Base-by-base conservation (phyloP, 2,329 filamentous ascomycete species). In the Calonectria leucothoes region DNA sequence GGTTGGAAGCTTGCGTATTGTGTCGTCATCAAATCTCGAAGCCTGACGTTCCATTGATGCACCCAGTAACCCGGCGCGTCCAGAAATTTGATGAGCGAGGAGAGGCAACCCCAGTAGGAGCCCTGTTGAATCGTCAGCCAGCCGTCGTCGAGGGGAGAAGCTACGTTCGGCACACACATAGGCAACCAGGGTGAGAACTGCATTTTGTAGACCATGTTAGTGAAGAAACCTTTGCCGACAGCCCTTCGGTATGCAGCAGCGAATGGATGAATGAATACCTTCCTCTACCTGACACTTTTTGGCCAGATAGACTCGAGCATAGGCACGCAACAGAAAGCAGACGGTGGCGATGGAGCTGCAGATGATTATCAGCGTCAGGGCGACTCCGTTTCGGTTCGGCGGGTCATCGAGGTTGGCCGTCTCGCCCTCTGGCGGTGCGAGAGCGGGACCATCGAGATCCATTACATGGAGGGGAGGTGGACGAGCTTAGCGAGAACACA, bases 401-500 rank as follows among this genome's bases (percentile, higher is more conserved):
- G 55, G 55, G 35, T 59, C 55, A 11, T 7, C n/a, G n/a, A 59
- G 55, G 7, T 59, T 59, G 1, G 55, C 37, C 55, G 55, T 59
- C 33, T 59, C 31, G 33, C 55, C 33, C 55, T 59, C 55, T 11
- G 55, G 55, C 33, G 55, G 33, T 25, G 55, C n/a, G 29, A 59
- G 55, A 59, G 55, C 55, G n/a, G 55, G 55, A 59, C 55, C 31
- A 15, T 59, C 55, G 15, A 59, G 55, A 59, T 59, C 55, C 55
- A 59, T 59, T 5, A 27, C 31, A 33, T 17, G 14, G 33, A 59
- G 23, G 33, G 20, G 25, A 8, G 23, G 35, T 59, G 14, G 55
- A 11, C 33, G n/a, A 27, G n/a, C 12, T 59, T 37, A 35, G 14
- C n/a, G 55, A 15, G 4, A 17, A 25, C 27, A 8, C 31, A 23